Evolutionary conservation across 495 filamentous ascomycete genomes (phyloP), one percentile per base, ranked within the genome.

Genomic region (Echria macrotheca): DNA sequence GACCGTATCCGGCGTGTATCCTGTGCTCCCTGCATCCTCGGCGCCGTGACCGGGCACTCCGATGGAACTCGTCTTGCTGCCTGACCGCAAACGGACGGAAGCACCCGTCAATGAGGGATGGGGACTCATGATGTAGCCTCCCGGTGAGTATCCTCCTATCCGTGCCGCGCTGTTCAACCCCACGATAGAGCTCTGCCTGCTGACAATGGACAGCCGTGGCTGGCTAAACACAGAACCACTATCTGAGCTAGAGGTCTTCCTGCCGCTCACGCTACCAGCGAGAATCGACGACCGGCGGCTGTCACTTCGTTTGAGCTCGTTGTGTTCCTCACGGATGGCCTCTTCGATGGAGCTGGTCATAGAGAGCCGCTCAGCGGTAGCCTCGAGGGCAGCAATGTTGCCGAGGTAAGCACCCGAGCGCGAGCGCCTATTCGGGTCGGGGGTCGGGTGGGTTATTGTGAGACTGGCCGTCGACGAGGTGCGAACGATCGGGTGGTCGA

Each of bases 321-420:
- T 72, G 58, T 89, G 84, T 56, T 91, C 75, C 55, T 86, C 84
- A 50, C 85, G 81, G 44, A 95, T 87, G 56, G 90, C 87, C 60
- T 83, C 81, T 33, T 82, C 87, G 58, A 95, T 85, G 12, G 84
- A 83, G n/a, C 82, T 85, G 33, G 80, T 84, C 56, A 81, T 79
- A 58, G 85, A 90, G 60, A 95, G 70, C 29, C 83, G 78, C 68
- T 94, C 89, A 19, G 89, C 89, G 33, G 82, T 86, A 52, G 82
- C 77, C 59, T 95, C 89, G 53, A 95, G 71, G 35, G 85, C 79
- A 62, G 89, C 85, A 49, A 95, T 83, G 72, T 91, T 91, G 60
- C 77, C 76, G 17, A 81, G 67, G 58, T 85, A 87, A 23, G 84
- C 84, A 19, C 84, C 84, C 57, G 87, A 84, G 35, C 86, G 69